These are phyloP conservation scores for Candida glucosophila DNA, from an alignment of 1,139 yeast species.

Conservation along the genomic window DNA sequence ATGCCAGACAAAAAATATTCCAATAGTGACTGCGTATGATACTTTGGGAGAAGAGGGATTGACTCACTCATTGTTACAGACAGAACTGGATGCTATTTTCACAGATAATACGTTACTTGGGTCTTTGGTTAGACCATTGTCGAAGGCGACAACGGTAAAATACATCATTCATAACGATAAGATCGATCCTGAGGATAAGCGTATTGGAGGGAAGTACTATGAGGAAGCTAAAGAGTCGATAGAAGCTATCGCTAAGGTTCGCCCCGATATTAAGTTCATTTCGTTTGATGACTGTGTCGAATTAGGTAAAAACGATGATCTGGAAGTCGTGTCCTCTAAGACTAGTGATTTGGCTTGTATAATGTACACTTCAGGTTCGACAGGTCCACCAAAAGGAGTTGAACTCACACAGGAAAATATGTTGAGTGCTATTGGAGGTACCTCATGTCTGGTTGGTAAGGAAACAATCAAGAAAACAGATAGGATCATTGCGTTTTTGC, in stretches of 20 bases:
- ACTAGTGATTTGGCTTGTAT: conserved; percentile 81
- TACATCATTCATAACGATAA: conserved; percentile 64
- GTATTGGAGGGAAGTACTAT: conserved; percentile 53
- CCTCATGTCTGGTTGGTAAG: conserved; percentile 23
- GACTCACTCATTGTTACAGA: conserved; percentile 76
- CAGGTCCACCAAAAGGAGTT: conserved; percentile 98
- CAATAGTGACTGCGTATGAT: conserved; percentile 94
- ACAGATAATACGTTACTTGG: conserved; percentile 70
- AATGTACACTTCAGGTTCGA: conserved; percentile 98
- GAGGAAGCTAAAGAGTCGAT: conserved; percentile 47
- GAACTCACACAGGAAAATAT: conserved; percentile 72
- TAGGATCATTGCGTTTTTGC: conserved; percentile 78
- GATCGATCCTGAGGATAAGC: conserved; percentile 53
- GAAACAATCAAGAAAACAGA: conserved; percentile 52
- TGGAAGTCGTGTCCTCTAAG: conserved; percentile 42
- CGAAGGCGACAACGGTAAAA: conserved; percentile 54
- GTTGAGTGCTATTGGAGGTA: conserved; percentile 80
- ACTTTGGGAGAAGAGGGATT: conserved; percentile 91
- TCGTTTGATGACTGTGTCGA: conserved; percentile 59
- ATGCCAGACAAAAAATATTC: conserved; percentile 65
- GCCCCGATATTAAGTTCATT: conserved; percentile 70
- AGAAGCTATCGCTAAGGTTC: conserved; percentile 47
- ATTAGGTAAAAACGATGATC: conserved; percentile 46
- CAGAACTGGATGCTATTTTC: conserved; percentile 70
- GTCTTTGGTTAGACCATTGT: conserved; percentile 63